Conservation (phyloP, 2,329 filamentous ascomycete genomes). For the Xylaria hypoxylon region DNA sequence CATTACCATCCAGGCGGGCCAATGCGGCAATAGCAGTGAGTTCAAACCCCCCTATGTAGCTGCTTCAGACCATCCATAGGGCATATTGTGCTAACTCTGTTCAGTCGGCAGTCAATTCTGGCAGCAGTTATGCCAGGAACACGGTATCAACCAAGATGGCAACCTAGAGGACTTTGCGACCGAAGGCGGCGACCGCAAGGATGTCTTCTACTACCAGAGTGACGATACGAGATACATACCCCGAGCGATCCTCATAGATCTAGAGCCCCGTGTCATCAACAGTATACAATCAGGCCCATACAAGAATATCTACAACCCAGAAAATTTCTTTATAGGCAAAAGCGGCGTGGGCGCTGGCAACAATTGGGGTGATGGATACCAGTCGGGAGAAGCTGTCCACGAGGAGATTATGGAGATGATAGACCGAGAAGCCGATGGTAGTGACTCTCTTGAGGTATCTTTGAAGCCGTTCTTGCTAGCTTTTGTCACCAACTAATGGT, state of each 20-base stretch:
- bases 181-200: slow-evolving; percentile 96
- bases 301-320: slow-evolving; percentile 99
- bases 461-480: not conserved
- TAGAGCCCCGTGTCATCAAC: slow-evolving; percentile 94
- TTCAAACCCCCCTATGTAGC: slow-evolving; percentile 51
- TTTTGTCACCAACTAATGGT: slow-evolving; percentile 13
- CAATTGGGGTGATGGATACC: slow-evolving; percentile 98
- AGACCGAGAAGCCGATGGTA: slow-evolving; percentile 96
- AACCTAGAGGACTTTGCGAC: slow-evolving; percentile 98
- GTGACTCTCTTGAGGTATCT: slow-evolving; percentile 88
- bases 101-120: slow-evolving; percentile 97
- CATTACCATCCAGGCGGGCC: slow-evolving; percentile 98
- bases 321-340: slow-evolving; percentile 98
- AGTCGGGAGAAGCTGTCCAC: slow-evolving; percentile 88
- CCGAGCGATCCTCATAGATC: slow-evolving; percentile 91
- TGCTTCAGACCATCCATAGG: slow-evolving; percentile 32
- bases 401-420: slow-evolving; percentile 99
- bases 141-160: slow-evolving; percentile 96
- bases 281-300: slow-evolving; percentile 93
- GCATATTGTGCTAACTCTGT: slow-evolving; percentile 49
- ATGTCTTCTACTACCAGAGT: slow-evolving; percentile 99
- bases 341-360: slow-evolving; percentile 94
- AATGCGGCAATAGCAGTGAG: slow-evolving; percentile 99
- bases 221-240: slow-evolving; percentile 99
- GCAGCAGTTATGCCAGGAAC: slow-evolving; percentile 98